Evolutionary conservation across 495 filamentous ascomycete genomes (phyloP), one percentile per base, ranked within the genome.

Genomic region (Aspergillus saccharolyticus): DNA sequence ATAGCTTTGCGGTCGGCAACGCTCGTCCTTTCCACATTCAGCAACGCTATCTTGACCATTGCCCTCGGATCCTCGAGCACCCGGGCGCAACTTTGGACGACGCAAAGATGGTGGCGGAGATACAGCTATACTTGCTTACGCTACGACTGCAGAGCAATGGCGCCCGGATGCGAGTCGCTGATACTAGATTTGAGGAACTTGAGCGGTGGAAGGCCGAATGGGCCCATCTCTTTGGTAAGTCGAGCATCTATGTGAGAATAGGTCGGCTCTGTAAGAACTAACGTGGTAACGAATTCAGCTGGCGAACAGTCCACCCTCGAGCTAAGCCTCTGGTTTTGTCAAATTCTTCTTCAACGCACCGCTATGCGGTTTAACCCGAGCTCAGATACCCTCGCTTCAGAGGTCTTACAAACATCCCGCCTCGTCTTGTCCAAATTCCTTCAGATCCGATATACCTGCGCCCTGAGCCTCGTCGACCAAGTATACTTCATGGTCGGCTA

Each of bases 161-260:
- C n/a, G 64, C 66, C 19, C 67, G 70, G 3, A 70, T 74, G 52
- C 67, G 58, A 39, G 65, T 64, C 9, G 60, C 65, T 9, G 69
- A 73, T 39, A 19, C 56, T 14, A 70, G 73, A 28, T 75, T 69
- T 25, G 72, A 75, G 47, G 72, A 75, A 49, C 63, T 75, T 33
- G 70, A 71, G 55, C 65, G 67, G 5, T 75, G 72, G 72, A 73
- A 72, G 55, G 61, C 70, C 56, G 70, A 75, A 49, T 75, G 72
- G 70, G 61, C 72, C 1, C 72, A 75, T 54, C 66, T 74, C 7
- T 59, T 75, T 24, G 57, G 72, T 73, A 62, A 54, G 64, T 39
- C 33, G 6, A 6, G 33, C 33, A 39, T 39, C 52, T 7, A 18
- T 15, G 22, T 9, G 18, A 10, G 20, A 6, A 10, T 19, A 15